Conservation (phyloP, 805 yeast genomes). For the Candida pini region DNA sequence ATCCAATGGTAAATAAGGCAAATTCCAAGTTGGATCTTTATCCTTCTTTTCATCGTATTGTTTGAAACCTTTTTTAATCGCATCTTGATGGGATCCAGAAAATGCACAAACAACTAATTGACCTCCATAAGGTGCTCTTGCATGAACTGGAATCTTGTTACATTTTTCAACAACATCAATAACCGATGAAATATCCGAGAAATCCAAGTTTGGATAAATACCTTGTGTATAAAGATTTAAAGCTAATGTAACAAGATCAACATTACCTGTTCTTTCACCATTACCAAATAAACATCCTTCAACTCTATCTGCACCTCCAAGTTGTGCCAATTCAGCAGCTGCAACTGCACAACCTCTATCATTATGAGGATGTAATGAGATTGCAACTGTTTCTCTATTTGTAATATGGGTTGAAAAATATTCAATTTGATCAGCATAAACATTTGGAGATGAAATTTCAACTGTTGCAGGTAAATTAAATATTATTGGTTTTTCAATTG, state of each 20-base stretch:
- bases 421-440: slow-evolving; percentile 82
- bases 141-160: slow-evolving; percentile 74
- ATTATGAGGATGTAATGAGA: slow-evolving; percentile 78
- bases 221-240: slow-evolving; percentile 79
- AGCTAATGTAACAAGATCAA: slow-evolving; percentile 74
- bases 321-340: slow-evolving; percentile 73
- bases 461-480: slow-evolving; percentile 84
- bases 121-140: slow-evolving; percentile 81
- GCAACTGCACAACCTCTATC: slow-evolving; percentile 90
- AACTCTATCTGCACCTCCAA: slow-evolving; percentile 86
- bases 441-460: slow-evolving; percentile 75
- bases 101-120: slow-evolving; percentile 79
- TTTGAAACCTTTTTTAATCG: slow-evolving; percentile 76
- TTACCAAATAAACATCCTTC: slow-evolving; percentile 84
- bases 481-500: slow-evolving; percentile 59
- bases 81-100: slow-evolving; percentile 85
- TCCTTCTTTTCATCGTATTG: slow-evolving; percentile 36
- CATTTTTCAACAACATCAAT: slow-evolving; percentile 73
- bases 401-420: slow-evolving; percentile 56
- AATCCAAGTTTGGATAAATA: slow-evolving; percentile 62
- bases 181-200: slow-evolving; percentile 58
- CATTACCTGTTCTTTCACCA: slow-evolving; percentile 87
- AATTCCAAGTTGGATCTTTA: slow-evolving; percentile 48
- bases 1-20: slow-evolving; percentile 81
- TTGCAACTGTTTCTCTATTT: slow-evolving; percentile 64